Base-by-base conservation (phyloP, 768 basidiomycete genomes). In the Pleurotus cornucopiae region DNA sequence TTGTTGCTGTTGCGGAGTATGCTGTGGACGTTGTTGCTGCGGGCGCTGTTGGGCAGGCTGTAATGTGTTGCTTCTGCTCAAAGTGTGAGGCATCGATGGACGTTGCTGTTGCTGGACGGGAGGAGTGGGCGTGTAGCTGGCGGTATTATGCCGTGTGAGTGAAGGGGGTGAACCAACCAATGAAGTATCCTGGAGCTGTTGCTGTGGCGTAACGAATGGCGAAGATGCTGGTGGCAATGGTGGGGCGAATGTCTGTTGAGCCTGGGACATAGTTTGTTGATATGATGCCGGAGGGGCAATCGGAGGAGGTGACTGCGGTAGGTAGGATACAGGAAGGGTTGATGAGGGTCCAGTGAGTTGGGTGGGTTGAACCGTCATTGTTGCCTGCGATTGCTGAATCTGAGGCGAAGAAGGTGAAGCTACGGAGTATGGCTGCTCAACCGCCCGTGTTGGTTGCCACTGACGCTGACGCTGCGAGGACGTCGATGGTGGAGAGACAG, bases 391-490 rank as follows among this genome's bases (percentile, higher is more conserved):
- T 11, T 58, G 58, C 20, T 60, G 14, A 44, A 57, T 58, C 30
- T 61, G 63, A 5, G 62, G 52, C 41, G 48, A n/a, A 49, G 61
- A 44, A 61, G 59, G n/a, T 66, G 68, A 21, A 67, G 49, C 39
- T 56, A 30, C 23, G 26, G 44, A 38, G 18, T 58, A 21, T 20
- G 40, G 58, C 39, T 60, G 61, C 16, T 61, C 56, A 21, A 39
- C 59, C 26, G 45, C 48, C 2, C 37, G 51, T 16, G 54, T 52
- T 9, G 25, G 63, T 25, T 21, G 38, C 11, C 68, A 68, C 4
- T 68, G 69, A 38, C 65, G 59, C 54, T 73, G 67, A 40, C 62
- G 60, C 61, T 4, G 68, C 60, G 44, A 14, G 46, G 46, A 13
- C 13, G 46, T 18, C 26, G 46, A 25, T 47, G 21, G 43, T 46